These are phyloP conservation scores for Globisporangium sylvaticum DNA, from an alignment of 352 stramenopile genomes.

Conservation along the genomic window DNA sequence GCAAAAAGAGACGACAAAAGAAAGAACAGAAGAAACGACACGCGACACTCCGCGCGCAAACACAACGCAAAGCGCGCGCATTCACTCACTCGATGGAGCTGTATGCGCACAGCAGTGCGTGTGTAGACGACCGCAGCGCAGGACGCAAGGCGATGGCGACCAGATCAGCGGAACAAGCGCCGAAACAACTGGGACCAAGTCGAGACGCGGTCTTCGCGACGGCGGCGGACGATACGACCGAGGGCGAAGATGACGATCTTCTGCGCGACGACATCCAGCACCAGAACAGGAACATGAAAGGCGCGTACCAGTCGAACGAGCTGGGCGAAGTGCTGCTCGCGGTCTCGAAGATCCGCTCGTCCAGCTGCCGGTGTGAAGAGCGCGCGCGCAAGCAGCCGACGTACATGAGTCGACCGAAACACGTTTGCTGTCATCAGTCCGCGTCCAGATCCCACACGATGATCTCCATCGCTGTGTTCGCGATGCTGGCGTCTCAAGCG, in stretches of 20 bases:
- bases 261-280: slow-evolving; percentile 1
- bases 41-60: background rate
- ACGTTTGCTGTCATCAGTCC: slow-evolving; percentile 18
- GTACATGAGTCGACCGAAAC: slow-evolving; percentile 8
- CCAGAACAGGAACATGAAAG: slow-evolving; percentile 15
- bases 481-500: slow-evolving; percentile 26
- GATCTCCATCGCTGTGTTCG: slow-evolving; percentile 25
- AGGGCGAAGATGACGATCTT: background rate
- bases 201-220: background rate
- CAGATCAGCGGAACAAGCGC: slow-evolving; percentile 1
- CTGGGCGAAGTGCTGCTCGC: slow-evolving; percentile 56
- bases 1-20: background rate
- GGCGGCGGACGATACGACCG: background rate
- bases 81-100: slow-evolving; percentile 8
- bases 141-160: slow-evolving; percentile 6
- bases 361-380: background rate
- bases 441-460: slow-evolving; percentile 17
- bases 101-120: slow-evolving; percentile 10
- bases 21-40: background rate
- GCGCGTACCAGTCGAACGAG: slow-evolving; percentile 20
- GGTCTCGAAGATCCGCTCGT: slow-evolving; percentile 24
- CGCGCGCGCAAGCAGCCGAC: background rate
- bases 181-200: background rate
- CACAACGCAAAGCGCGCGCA: background rate
- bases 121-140: slow-evolving; percentile 3